Evolutionary conservation across 2,329 filamentous ascomycete species (phyloP).

Genomic region (Hypocreales sp.): DNA sequence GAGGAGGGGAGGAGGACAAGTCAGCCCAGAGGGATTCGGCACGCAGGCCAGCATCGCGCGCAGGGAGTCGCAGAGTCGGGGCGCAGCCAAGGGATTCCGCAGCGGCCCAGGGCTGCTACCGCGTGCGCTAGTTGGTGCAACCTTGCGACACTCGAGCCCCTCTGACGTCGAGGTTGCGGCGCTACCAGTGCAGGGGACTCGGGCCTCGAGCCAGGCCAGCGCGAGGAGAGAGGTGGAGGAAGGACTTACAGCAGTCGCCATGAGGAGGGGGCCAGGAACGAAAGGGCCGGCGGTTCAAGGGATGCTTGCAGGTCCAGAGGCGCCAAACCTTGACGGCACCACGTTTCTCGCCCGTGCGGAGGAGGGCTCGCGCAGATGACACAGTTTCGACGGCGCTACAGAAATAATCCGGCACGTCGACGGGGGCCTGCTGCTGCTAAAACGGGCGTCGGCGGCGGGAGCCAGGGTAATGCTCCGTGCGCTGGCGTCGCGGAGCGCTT

Average conservation of each 20-base stretch:
- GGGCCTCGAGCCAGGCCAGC: constrained; percentile 2
- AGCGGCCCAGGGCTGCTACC: constrained; percentile 12
- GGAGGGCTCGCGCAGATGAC: no score
- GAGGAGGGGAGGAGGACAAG: constrained; percentile 3
- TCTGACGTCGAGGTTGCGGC: constrained; percentile 16
- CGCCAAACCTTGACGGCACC: not conserved
- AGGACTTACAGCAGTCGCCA: constrained; percentile 22
- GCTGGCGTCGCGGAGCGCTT: no score
- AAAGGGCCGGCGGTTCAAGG: not conserved
- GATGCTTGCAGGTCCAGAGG: not conserved
- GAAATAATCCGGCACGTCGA: no score
- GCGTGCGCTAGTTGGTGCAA: constrained; percentile 17
- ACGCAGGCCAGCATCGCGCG: no score
- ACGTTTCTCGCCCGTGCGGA: no score
- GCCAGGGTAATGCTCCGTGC: no score
- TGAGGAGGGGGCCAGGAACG: constrained; percentile 7
- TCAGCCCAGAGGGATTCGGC: constrained; percentile 8
- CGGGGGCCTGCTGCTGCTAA: no score
- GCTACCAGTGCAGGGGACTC: constrained; percentile 1
- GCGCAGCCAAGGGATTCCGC: constrained; percentile 7
- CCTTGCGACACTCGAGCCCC: constrained; percentile 18
- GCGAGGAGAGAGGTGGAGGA: constrained; percentile 3
- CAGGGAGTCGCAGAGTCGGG: constrained; percentile 4
- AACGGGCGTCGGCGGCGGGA: no score
- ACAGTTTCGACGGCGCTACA: no score